A percentile compares a stretch with the other conserved stretches of the same genome.
Conservation (phyloP, 768 basidiomycete genomes). For the Coprinopsis marcescibilis region DNA sequence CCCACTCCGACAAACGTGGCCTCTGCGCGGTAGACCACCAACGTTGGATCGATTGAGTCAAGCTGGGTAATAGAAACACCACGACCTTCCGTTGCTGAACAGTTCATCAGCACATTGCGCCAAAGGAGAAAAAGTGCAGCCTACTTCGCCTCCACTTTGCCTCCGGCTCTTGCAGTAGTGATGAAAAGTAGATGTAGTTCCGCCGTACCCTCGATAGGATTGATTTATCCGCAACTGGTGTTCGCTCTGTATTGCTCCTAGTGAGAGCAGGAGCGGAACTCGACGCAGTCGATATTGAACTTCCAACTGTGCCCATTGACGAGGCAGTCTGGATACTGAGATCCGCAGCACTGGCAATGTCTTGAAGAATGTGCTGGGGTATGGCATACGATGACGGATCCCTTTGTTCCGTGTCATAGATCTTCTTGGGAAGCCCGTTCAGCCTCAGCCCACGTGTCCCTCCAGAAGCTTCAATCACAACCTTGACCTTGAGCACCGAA, state of each 20-base stretch:
- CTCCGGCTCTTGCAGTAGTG: constrained; percentile 93
- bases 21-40: constrained; percentile 94
- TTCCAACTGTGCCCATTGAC: constrained; percentile 48
- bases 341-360: constrained; percentile 64
- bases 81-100: constrained; percentile 69
- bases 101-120: not conserved
- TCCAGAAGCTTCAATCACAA: constrained; percentile 76
- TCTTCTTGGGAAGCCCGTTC: constrained; percentile 74
- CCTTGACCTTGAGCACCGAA: constrained; percentile 72
- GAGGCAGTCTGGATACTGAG: constrained; percentile 64
- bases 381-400: constrained; percentile 56
- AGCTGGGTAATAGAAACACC: constrained; percentile 95
- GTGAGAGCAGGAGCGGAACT: constrained; percentile 26
- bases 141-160: constrained; percentile 92
- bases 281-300: constrained; percentile 35
- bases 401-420: constrained; percentile 61
- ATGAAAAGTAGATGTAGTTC: constrained; percentile 98
- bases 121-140: constrained; percentile 23
- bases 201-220: constrained; percentile 83
- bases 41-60: constrained; percentile 93
- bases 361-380: constrained; percentile 62
- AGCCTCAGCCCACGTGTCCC: constrained; percentile 74
- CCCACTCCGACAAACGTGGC: constrained; percentile 96
- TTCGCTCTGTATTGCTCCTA: constrained; percentile 37
- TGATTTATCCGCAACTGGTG: constrained; percentile 68